These are phyloP conservation scores for Mycena filopes DNA, from an alignment of 768 basidiomycete genomes.

Conservation along the genomic window DNA sequence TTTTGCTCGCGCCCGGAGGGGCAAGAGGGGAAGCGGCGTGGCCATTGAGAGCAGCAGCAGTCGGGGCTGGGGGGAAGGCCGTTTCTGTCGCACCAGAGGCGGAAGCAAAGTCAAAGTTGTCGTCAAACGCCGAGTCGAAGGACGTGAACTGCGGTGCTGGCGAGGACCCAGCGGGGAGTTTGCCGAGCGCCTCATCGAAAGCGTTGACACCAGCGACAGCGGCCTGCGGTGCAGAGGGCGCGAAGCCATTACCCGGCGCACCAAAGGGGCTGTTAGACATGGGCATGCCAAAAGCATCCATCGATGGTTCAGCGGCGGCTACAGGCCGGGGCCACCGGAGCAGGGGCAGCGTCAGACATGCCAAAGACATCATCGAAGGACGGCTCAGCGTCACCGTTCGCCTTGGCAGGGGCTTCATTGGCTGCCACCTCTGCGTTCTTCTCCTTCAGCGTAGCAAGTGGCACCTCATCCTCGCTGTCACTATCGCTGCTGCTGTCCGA, in stretches of 20 bases:
- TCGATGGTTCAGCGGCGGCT: constrained; percentile 33
- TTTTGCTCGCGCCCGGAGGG: constrained; percentile 21
- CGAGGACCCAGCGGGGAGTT: constrained; percentile 51
- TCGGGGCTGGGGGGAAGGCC: constrained; percentile 41
- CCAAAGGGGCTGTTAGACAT: constrained; percentile 35
- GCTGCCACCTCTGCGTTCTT: constrained; percentile 37
- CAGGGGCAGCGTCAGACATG: constrained; percentile 40
- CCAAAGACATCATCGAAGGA: constrained; percentile 73
- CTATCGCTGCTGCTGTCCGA: constrained; percentile 57
- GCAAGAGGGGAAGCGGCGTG: constrained; percentile 23
- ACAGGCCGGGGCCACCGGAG: constrained; percentile 29
- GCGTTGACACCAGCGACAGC: constrained; percentile 64
- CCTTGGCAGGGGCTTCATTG: constrained; percentile 25
- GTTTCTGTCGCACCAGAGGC: constrained; percentile 55
- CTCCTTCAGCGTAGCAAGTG: constrained; percentile 47
- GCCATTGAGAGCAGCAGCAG: constrained; percentile 44
- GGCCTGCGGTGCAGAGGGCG: constrained; percentile 28
- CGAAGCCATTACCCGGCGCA: constrained; percentile 26
- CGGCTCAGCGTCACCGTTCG: constrained; percentile 33
- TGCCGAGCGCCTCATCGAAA: constrained; percentile 82
- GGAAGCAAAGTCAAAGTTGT: constrained; percentile 68
- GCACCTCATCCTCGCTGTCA: constrained; percentile 60
- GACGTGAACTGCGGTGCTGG: constrained; percentile 56
- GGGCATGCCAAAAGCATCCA: constrained; percentile 37
- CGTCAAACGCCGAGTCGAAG: constrained; percentile 74